Conservation (phyloP, 2,329 filamentous ascomycete species). For the Talaromyces sp. region DNA sequence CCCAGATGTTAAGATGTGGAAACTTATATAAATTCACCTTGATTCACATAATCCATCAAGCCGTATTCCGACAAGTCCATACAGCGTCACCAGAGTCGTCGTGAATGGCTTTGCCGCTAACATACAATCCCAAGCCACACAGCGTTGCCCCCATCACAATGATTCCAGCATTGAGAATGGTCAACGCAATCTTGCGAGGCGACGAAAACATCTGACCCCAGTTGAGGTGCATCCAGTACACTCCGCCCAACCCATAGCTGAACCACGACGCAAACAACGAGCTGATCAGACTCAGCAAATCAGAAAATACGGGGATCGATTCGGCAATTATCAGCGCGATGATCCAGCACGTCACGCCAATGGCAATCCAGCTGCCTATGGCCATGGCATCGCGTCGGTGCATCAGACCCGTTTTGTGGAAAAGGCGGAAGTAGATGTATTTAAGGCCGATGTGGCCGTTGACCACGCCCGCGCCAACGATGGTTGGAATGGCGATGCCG, state of each 20-base stretch:
- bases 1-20: background rate
- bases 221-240: constrained; percentile 46
- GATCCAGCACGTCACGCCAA: constrained; percentile 52
- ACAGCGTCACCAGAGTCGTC: constrained; percentile 14
- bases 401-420: constrained; percentile 52
- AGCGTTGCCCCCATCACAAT: constrained; percentile 15
- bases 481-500: constrained; percentile 63
- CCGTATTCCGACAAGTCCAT: background rate
- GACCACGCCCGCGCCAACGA: constrained; percentile 64
- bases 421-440: constrained; percentile 59
- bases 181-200: constrained; percentile 35
- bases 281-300: constrained; percentile 57
- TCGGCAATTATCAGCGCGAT: constrained; percentile 63
- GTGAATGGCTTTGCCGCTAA: constrained; percentile 34
- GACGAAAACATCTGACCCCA: constrained; percentile 35
- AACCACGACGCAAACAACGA: constrained; percentile 63
- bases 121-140: constrained; percentile 39
- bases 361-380: constrained; percentile 53
- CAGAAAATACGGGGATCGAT: constrained; percentile 59
- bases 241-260: constrained; percentile 43
- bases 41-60: background rate
- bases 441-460: constrained; percentile 61
- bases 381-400: constrained; percentile 44
- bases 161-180: constrained; percentile 19
- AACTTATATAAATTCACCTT: background rate